Base-by-base conservation (phyloP, 2,329 filamentous ascomycete genomes). In the Didymella keratinophila region DNA sequence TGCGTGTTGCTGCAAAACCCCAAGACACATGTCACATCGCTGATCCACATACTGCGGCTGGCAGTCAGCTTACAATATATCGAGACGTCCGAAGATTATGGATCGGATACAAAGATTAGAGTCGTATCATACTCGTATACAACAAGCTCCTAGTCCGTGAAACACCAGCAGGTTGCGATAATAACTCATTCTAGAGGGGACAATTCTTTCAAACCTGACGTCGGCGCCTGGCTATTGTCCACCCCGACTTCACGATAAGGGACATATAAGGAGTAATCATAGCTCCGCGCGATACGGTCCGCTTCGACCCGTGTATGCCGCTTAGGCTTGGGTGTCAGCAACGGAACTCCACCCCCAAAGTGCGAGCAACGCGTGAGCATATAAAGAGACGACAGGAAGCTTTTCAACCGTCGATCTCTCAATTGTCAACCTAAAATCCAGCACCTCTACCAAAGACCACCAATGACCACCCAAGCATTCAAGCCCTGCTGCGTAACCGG, bases 401-500 rank as follows among this genome's bases (percentile, higher is more conserved):
- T n/a, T n/a, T n/a, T n/a, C n/a, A n/a, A n/a, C n/a, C n/a, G n/a
- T n/a, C n/a, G n/a, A n/a, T n/a, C n/a, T n/a, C n/a, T n/a, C n/a
- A n/a, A n/a, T n/a, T n/a, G n/a, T n/a, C n/a, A n/a, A n/a, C n/a
- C n/a, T n/a, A n/a, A n/a, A n/a, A n/a, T n/a, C 23, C 23, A 25
- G 7, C 23, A 25, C 7, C 28, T 30, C 10, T 12, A 30, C 28
- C 9, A 12, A 3, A 30, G 1, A 10, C 10, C 9, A 12, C 3
- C 28, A 30, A 34, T 34, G 32, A n/a, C 32, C 3, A 16, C 32
- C 14, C 11, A 16, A 2, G 16, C 14, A 3, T 61, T 65, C 21
- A 43, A 50, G n/a, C 21, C 63, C n/a, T 71, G 71, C 53, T 76
- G 66, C 52, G 20, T 65, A 16, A 53, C 74, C 52, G 73, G 72